These are phyloP conservation scores for Stenocarpella maydis DNA, from an alignment of 2,329 filamentous ascomycete species.

Conservation along the genomic window DNA sequence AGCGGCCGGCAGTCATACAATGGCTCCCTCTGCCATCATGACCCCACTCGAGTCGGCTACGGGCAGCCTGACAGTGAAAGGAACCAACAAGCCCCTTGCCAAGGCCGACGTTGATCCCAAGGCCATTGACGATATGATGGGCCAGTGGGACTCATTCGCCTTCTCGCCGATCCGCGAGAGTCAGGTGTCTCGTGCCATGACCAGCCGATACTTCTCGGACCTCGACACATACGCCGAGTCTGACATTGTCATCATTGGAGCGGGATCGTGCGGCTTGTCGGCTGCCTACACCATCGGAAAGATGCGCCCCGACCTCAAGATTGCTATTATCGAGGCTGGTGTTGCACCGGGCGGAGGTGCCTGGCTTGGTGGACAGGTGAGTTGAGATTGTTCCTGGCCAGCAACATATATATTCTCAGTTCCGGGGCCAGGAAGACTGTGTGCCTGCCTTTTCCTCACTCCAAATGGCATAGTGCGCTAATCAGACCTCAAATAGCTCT, in stretches of 20 bases:
- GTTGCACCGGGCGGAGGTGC: conserved; percentile 89
- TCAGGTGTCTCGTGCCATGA: conserved; percentile 94
- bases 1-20: conserved; percentile 53
- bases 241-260: conserved; percentile 92
- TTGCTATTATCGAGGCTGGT: conserved; percentile 88
- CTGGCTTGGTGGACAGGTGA: conserved; percentile 83
- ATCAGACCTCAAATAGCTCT: conserved; percentile 60
- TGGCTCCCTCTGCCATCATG: conserved; percentile 78
- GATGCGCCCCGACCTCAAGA: conserved; percentile 87
- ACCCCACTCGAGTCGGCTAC: conserved; percentile 58
- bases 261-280: conserved; percentile 86
- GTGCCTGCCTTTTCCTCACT: too few relatives aligned
- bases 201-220: conserved; percentile 89
- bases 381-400: neutral
- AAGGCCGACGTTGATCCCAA: conserved; percentile 52
- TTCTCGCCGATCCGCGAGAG: conserved; percentile 91
- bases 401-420: neutral
- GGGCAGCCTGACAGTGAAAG: conserved; percentile 23
- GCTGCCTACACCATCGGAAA: conserved; percentile 86
- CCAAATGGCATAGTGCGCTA: neutral
- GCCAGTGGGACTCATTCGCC: conserved; percentile 82
- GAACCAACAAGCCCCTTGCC: conserved; percentile 52
- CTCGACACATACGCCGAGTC: conserved; percentile 89
- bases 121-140: conserved; percentile 71
- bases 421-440: neutral